phyloP scores from a whole-genome alignment of 2,329 filamentous ascomycete species.

The Aspergillus pseudoglaucus region DNA sequence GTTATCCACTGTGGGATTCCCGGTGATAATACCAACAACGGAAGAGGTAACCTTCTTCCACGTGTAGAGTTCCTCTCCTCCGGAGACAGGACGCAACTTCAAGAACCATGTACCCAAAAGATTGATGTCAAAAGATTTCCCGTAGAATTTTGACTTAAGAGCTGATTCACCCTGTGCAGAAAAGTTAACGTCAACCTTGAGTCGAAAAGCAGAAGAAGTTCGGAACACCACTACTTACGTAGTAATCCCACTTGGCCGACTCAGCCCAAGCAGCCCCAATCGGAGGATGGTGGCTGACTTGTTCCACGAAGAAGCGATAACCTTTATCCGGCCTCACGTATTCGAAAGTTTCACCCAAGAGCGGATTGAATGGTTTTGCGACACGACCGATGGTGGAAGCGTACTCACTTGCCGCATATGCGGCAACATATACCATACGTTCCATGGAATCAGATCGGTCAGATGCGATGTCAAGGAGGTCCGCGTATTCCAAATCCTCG shows the following conservation, averaged over 20 bases:
- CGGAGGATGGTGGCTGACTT: conserved; percentile 95
- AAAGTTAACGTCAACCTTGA: conserved; percentile 10
- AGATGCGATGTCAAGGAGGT: conserved; percentile 81
- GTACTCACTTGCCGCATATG: conserved; percentile 93
- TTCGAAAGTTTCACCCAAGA: conserved; percentile 94
- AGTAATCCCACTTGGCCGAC: conserved; percentile 92
- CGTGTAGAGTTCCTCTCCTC: conserved; percentile 81
- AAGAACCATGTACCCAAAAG: conserved; percentile 96
- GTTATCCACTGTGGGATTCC: conserved; percentile 94
- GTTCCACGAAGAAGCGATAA: conserved; percentile 97
- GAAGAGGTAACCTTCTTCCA: conserved; percentile 99
- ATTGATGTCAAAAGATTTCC: conserved; percentile 95
- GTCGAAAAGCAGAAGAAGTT: neutral
- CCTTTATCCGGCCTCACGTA: conserved; percentile 94
- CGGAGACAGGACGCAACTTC: conserved; percentile 67
- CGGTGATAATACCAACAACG: conserved; percentile 97
- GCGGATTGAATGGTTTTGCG: conserved; percentile 95
- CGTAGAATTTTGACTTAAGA: conserved; percentile 94
- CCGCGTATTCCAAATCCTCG: conserved; percentile 97
- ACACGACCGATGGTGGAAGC: conserved; percentile 94
- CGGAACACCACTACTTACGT: conserved; percentile 36
- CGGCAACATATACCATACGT: conserved; percentile 86
- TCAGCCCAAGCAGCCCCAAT: conserved; percentile 91
- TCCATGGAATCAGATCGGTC: conserved; percentile 82
- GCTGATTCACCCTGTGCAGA: conserved; percentile 71